phyloP scores from a whole-genome alignment of 177 flowering plant species.

The Vitis hybrid region DNA sequence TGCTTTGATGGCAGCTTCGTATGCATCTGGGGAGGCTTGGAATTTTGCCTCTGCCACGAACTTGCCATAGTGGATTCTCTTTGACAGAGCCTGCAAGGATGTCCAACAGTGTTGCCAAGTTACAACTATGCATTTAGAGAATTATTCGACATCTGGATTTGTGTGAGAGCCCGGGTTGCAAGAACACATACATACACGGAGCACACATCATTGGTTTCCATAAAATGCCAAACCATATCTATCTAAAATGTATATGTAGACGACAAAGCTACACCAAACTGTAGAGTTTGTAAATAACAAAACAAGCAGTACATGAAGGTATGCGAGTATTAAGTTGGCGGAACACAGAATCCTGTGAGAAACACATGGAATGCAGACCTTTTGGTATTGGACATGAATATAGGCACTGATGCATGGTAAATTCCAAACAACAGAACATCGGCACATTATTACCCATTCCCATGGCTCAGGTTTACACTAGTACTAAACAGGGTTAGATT shows the following conservation, averaged over 20 bases:
- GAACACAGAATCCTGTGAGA: neutral
- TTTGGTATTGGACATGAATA: neutral
- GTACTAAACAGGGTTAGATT: too few species aligned
- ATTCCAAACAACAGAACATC: neutral
- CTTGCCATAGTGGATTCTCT: slow-evolving; percentile 88
- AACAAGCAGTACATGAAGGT: neutral
- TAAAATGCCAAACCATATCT: neutral
- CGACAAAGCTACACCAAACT: neutral
- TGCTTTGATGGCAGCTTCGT: slow-evolving; percentile 60
- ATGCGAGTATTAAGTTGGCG: neutral
- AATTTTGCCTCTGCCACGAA: slow-evolving; percentile 91
- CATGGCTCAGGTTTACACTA: too few species aligned
- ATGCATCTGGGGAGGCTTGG: slow-evolving; percentile 59
- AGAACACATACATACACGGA: too few species aligned
- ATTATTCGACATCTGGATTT: too few species aligned
- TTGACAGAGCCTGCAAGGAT: slow-evolving; percentile 64
- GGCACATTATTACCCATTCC: too few species aligned
- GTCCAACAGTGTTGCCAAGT: too few species aligned
- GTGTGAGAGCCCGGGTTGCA: too few species aligned
- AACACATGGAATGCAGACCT: neutral
- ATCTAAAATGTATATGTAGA: neutral
- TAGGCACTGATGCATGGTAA: neutral
- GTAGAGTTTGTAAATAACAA: too few species aligned
- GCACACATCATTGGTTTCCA: neutral
- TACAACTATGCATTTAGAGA: too few species aligned